phyloP scores from a whole-genome alignment of 2,329 filamentous ascomycete genomes.

The Fusarium sp. region DNA sequence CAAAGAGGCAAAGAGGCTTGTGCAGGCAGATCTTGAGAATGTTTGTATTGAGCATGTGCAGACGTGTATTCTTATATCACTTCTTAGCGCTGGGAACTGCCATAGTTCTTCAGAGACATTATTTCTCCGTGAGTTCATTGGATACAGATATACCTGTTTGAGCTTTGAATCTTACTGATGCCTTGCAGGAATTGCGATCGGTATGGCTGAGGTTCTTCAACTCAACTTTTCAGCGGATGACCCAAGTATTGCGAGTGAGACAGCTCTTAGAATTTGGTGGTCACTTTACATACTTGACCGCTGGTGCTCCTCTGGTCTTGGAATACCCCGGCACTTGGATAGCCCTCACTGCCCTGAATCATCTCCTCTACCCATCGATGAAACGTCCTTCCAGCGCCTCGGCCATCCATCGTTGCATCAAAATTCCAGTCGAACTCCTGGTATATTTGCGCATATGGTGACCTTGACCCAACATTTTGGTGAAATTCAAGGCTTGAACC shows the following conservation, averaged over 20 bases:
- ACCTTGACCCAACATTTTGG: not conserved
- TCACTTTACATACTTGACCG: not conserved
- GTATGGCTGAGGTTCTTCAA: conserved; percentile 7
- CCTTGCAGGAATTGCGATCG: not conserved
- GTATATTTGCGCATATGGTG: not conserved
- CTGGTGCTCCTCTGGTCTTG: conserved; percentile 2
- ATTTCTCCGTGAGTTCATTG: not conserved
- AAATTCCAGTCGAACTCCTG: fast-evolving
- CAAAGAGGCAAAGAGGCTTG: not conserved
- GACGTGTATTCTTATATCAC: not conserved
- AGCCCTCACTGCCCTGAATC: not conserved
- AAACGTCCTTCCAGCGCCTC: not conserved
- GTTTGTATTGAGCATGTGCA: conserved; percentile 3
- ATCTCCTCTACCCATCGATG: not conserved
- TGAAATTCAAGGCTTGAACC: not conserved
- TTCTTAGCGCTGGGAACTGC: not conserved
- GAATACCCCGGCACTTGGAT: not conserved
- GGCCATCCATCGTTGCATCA: not conserved
- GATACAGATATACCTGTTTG: fast-evolving
- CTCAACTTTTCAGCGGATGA: not conserved
- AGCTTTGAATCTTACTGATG: not conserved
- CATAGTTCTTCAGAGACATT: conserved; percentile 3
- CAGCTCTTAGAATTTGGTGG: not conserved
- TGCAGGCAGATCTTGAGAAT: conserved; percentile 2
- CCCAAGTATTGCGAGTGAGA: not conserved